Percentiles rank a stretch among this genome's conserved stretches.
phyloP scores from a whole-genome alignment of 179 eudicot genomes.

The Actinidia chinensis region DNA sequence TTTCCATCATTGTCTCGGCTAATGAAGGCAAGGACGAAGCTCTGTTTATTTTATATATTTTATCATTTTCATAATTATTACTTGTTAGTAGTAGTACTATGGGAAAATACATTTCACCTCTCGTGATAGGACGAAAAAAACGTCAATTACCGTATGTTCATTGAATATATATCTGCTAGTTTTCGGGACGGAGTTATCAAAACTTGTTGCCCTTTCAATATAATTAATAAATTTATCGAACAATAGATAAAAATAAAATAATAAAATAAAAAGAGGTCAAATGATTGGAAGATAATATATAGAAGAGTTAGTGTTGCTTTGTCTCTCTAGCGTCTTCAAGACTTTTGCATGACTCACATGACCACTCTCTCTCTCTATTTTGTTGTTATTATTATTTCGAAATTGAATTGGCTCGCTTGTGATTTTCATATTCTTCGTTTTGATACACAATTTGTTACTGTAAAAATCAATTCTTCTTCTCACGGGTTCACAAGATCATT shows the following conservation, averaged over 20 bases:
- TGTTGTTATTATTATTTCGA: too few relatives aligned
- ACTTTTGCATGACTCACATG: not conserved
- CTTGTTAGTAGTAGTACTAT: not conserved
- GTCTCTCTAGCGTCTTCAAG: not conserved
- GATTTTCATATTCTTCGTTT: too few relatives aligned
- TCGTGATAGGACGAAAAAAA: not conserved
- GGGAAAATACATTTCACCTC: not conserved
- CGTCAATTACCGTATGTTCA: not conserved
- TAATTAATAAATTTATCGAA: too few relatives aligned
- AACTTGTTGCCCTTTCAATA: not conserved
- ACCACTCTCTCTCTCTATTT: too few relatives aligned
- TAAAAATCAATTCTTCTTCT: too few relatives aligned
- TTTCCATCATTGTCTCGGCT: conserved; percentile 92
- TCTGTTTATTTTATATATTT: not conserved
- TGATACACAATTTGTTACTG: too few relatives aligned
- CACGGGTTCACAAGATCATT: too few relatives aligned
- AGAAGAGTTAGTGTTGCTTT: not conserved
- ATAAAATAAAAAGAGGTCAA: not conserved
- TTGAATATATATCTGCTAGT: not conserved
- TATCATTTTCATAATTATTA: too few relatives aligned
- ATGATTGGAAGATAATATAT: not conserved
- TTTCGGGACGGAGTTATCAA: not conserved
- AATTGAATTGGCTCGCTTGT: too few relatives aligned
- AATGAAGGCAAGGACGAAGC: conserved; percentile 66
- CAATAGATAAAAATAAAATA: too few relatives aligned